Base-by-base conservation (phyloP, 139 green algal genomes). In the Picochlorum sp. region DNA sequence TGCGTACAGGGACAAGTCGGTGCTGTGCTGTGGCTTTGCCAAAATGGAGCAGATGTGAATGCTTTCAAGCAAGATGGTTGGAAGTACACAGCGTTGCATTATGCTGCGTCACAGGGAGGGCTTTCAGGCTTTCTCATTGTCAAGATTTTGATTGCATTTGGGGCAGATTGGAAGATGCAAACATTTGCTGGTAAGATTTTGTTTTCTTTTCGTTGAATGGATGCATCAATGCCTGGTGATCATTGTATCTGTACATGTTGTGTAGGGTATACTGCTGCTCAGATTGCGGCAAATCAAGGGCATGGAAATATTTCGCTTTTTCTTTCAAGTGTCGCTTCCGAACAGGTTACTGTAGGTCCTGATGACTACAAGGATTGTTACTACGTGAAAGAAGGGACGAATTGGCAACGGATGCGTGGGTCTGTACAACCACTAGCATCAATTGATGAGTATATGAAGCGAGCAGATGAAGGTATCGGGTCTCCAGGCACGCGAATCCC, bases 21-120 rank as follows among this genome's bases (percentile, higher is more conserved):
- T 20, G 24, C 63, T 21, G 47, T 54, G 2, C 11, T 54, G 16
- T 54, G 47, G 47, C 47, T 54, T 7, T 54, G 47, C 15, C 47
- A 54, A 54, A 18, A 54, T 21, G 67, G 57, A 44, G 67, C 67
- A 2, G 44, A 68, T 49, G 21, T 45, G 13, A 23, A 21, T 20
- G 21, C 21, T 2, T 2, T 38, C 10, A 73, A 67, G 44, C 10
- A 73, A 21, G 67, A 73, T 20, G 59, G 26, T 4, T 73, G 67
- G 67, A 3, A 3, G 0, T 44, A 69, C 57, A 69, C 58, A 6
- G n/a, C 45, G 4, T 30, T 73, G 9, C 67, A 73, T 31, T 60
- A 62, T 6, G 58, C 58, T 11, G 67, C 67, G 2, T 56, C 49
- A 11, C 51, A 30, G 15, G 67, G 67, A 28, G 26, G n/a, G 28